These are phyloP conservation scores for Podila clonocystis DNA, from an alignment of 192 early-diverging fungal species.

Conservation along the genomic window DNA sequence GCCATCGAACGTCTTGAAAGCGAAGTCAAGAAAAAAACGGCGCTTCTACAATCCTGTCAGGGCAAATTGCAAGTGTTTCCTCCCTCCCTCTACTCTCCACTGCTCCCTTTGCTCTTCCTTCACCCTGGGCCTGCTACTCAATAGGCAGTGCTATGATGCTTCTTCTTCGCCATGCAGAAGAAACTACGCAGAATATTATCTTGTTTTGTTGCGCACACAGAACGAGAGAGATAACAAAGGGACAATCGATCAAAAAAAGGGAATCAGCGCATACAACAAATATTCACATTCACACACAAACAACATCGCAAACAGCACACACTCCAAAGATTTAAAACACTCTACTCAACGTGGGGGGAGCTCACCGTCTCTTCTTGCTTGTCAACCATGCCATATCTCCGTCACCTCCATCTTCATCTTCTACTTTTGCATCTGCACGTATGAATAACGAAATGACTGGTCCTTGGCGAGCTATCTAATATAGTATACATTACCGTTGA, in stretches of 20 bases:
- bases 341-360: no score
- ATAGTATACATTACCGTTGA: not conserved
- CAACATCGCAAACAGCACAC: no score
- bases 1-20: conserved; percentile 38
- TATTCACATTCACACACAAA: no score
- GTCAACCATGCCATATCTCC: no score
- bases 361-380: no score
- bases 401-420: not conserved
- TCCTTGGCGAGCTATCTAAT: not conserved
- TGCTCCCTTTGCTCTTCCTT: not conserved
- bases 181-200: not conserved
- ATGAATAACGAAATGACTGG: not conserved
- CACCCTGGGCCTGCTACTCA: no score
- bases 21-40: conserved; percentile 46
- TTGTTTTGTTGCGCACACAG: not conserved
- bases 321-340: no score
- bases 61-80: conserved; percentile 35
- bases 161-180: not conserved
- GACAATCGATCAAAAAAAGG: not conserved
- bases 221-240: conserved; percentile 2
- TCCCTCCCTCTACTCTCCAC: not conserved
- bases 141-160: not conserved
- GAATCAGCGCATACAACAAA: not conserved
- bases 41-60: conserved; percentile 31
- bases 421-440: not conserved